Conservation (phyloP, 306 rosid species). For the Sophora flavescens region DNA sequence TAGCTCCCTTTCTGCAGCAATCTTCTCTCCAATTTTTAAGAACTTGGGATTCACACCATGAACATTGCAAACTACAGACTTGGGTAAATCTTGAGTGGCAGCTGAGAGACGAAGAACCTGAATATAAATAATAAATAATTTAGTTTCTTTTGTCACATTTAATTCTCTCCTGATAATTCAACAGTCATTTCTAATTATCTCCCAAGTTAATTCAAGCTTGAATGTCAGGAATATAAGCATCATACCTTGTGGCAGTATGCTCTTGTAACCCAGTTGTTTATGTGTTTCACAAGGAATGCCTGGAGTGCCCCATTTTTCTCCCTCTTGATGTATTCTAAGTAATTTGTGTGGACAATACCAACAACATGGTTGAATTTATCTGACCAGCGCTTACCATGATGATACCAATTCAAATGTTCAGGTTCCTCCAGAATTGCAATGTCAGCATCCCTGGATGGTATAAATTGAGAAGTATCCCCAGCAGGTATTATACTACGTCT, state of each 20-base stretch:
- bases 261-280: conserved; percentile 93
- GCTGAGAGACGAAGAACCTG: conserved; percentile 99
- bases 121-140: conserved; percentile 41
- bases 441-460: conserved; percentile 92
- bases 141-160: conserved; percentile 29
- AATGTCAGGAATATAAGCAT: conserved; percentile 16
- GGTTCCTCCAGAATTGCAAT: conserved; percentile 97
- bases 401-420: conserved; percentile 98
- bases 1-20: conserved; percentile 77
- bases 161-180: conserved; percentile 9
- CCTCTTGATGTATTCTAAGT: conserved; percentile 93
- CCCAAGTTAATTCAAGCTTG: conserved; percentile 22
- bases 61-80: conserved; percentile 90
- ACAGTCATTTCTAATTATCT: conserved; percentile 29
- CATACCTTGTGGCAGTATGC: conserved; percentile 91
- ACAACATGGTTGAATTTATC: conserved; percentile 98
- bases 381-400: conserved; percentile 95
- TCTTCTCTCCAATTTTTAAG: conserved; percentile 83
- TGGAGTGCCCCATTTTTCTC: conserved; percentile 96
- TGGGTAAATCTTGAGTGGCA: conserved; percentile 95
- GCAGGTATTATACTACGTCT: conserved; percentile 95
- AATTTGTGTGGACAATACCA: conserved; percentile 96
- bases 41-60: conserved; percentile 99
- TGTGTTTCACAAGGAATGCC: conserved; percentile 94
- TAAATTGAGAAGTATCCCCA: conserved; percentile 94